phyloP scores from a whole-genome alignment of 1,284 basidiomycete species.

The Trametes polyzona region DNA sequence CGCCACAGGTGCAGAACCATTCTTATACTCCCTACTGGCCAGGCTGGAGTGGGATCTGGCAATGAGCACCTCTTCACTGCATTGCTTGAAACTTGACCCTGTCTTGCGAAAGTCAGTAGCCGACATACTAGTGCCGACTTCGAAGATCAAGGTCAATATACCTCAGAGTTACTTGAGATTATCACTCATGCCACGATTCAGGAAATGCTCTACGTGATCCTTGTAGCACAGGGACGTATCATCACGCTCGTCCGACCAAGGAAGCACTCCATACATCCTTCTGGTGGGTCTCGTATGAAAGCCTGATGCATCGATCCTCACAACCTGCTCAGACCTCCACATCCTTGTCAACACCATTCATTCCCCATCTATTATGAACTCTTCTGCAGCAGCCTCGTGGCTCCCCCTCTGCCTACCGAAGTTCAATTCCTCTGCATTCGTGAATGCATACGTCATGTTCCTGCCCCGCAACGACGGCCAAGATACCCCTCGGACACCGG shows the following conservation, averaged over 20 bases:
- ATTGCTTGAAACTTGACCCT: constrained; percentile 79
- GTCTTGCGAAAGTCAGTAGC: constrained; percentile 71
- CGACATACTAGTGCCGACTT: constrained; percentile 74
- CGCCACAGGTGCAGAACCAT: constrained; percentile 75
- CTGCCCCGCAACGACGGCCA: constrained; percentile 39
- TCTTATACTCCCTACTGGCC: constrained; percentile 72
- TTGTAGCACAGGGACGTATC: constrained; percentile 80
- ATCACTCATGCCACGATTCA: constrained; percentile 33
- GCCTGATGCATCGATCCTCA: background rate
- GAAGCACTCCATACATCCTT: constrained; percentile 94
- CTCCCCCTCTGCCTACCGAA: constrained; percentile 95
- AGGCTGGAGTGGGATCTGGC: constrained; percentile 80
- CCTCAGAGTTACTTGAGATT: background rate
- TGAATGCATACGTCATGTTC: constrained; percentile 92
- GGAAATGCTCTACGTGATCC: constrained; percentile 91
- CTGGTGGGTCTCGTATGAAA: constrained; percentile 54
- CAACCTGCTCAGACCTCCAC: constrained; percentile 68
- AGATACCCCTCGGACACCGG: background rate
- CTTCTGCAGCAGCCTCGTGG: constrained; percentile 85
- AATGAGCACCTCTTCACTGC: constrained; percentile 80
- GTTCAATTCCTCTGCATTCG: constrained; percentile 89
- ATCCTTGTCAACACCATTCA: constrained; percentile 84
- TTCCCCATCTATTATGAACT: constrained; percentile 67
- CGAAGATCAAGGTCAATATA: constrained; percentile 72
- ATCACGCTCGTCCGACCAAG: constrained; percentile 89